Base-by-base conservation (phyloP, 805 yeast species). In the Sungouiozyma ichnusensis region DNA sequence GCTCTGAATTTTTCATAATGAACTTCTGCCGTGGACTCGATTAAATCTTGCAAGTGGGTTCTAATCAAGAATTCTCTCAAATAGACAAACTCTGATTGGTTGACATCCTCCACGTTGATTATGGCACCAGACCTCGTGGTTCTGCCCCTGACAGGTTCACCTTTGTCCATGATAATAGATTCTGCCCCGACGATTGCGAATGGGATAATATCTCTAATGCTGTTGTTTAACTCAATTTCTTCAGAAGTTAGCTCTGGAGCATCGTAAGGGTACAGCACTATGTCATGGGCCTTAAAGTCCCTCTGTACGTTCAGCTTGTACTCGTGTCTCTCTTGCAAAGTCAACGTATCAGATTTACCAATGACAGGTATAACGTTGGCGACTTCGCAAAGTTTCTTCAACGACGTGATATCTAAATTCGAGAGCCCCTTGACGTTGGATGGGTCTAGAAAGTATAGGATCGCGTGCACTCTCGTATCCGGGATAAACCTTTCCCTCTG, bases 111-210 rank as follows among this genome's bases (percentile, higher is more conserved):
- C 47, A 92, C 85, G 63, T 87, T 85, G 57, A 90, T 82, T 6
- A 24, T 24, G 15, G 82, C 73, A 18, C 97, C 97, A 95, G 96
- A 90, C 59, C 81, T 79, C 43, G 94, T 87, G 67, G 84, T 79
- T 67, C 97, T 80, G 39, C 96, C 96, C 55, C 90, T 81, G 37
- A 87, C 83, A 19, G 73, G 67, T 55, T 81, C 84, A 35, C 95
- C 96, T 55, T 80, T 78, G 41, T 83, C 71, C 42, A 77, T 74
- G 48, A 85, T 75, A 53, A 81, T 81, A 44, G 73, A 77, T 60
- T 86, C 94, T 11, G 95, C 81, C 36, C 97, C 98, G 44, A 88
- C 86, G 33, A 90, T 78, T 1, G 97, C 97, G 69, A 92, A 90
- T 20, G 98, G 98, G 51, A 88, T 74, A 55, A 83, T 71, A 11